These are phyloP conservation scores for Primulina huaijiensis DNA, from an alignment of 257 asterid genomes.

Conservation along the genomic window DNA sequence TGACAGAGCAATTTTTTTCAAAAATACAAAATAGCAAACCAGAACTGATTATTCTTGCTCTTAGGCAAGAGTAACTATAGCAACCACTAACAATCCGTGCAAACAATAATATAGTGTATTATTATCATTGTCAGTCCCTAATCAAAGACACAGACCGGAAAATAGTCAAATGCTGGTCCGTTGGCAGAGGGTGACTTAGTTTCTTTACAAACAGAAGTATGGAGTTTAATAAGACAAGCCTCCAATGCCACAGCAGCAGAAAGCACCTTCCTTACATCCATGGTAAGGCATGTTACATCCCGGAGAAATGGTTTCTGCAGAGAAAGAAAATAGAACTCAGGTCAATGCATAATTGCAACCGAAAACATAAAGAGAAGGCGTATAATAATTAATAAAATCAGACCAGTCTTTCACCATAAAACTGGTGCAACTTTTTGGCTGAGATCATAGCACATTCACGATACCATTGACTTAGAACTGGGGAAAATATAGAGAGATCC, in stretches of 20 bases:
- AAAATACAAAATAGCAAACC: too few relatives aligned
- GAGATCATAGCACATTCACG: slow-evolving; percentile 64
- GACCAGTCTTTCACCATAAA: slow-evolving; percentile 91
- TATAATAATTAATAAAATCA: slow-evolving; percentile 22
- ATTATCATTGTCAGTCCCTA: background rate
- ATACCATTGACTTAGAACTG: slow-evolving; percentile 65
- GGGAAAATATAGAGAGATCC: slow-evolving; percentile 58
- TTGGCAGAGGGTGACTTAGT: slow-evolving; percentile 28
- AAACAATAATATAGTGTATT: background rate
- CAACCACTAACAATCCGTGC: slow-evolving; percentile 14
- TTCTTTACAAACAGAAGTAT: slow-evolving; percentile 50
- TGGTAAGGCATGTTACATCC: slow-evolving; percentile 57
- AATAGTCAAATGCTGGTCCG: slow-evolving; percentile 48
- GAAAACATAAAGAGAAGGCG: slow-evolving; percentile 22
- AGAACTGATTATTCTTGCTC: slow-evolving; percentile 13
- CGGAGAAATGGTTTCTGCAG: slow-evolving; percentile 72
- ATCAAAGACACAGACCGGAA: slow-evolving; percentile 44
- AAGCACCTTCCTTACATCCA: slow-evolving; percentile 76
- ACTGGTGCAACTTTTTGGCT: slow-evolving; percentile 64
- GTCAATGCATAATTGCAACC: slow-evolving; percentile 22
- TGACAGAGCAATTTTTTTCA: too few relatives aligned
- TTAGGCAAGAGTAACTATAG: slow-evolving; percentile 18
- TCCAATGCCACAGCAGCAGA: slow-evolving; percentile 84
- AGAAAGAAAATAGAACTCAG: slow-evolving; percentile 24
- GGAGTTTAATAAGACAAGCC: slow-evolving; percentile 54